These are phyloP conservation scores for Hypoxylon sp. DNA, from an alignment of 2,329 filamentous ascomycete species.

Conservation along the genomic window DNA sequence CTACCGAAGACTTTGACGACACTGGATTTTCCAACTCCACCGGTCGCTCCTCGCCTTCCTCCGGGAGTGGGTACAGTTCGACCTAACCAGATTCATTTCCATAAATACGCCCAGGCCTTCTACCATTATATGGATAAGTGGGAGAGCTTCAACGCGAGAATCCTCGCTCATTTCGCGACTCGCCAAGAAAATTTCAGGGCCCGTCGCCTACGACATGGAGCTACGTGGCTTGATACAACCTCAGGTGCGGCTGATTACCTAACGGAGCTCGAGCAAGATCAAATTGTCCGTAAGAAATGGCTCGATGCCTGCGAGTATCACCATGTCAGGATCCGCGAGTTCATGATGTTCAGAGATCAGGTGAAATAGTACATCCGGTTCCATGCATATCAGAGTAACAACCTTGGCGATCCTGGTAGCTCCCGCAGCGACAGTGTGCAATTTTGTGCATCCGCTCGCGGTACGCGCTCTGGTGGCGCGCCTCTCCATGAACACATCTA, in stretches of 20 bases:
- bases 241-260: slow-evolving; percentile 66
- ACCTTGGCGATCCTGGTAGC: neutral
- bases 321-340: slow-evolving; percentile 70
- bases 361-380: slow-evolving; percentile 55
- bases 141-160: slow-evolving; percentile 65
- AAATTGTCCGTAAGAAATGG: slow-evolving; percentile 74
- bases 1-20: slow-evolving; percentile 54
- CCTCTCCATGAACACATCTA: slow-evolving; percentile 9
- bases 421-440: neutral
- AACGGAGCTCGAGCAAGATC: slow-evolving; percentile 74
- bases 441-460: neutral
- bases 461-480: slow-evolving; percentile 6
- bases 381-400: slow-evolving; percentile 17
- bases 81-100: slow-evolving; percentile 62
- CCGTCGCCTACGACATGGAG: slow-evolving; percentile 60
- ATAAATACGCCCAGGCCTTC: slow-evolving; percentile 68
- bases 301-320: slow-evolving; percentile 72
- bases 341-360: slow-evolving; percentile 64
- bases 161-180: slow-evolving; percentile 70
- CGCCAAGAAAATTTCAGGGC: slow-evolving; percentile 63
- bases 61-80: slow-evolving; percentile 61
- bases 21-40: slow-evolving; percentile 65
- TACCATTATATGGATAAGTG: slow-evolving; percentile 68
- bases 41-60: slow-evolving; percentile 66
- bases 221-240: slow-evolving; percentile 61